A percentile compares a stretch with the other conserved stretches of the same genome.
Evolutionary conservation across 2,329 filamentous ascomycete species (phyloP).

Genomic region (Beauveria australis): DNA sequence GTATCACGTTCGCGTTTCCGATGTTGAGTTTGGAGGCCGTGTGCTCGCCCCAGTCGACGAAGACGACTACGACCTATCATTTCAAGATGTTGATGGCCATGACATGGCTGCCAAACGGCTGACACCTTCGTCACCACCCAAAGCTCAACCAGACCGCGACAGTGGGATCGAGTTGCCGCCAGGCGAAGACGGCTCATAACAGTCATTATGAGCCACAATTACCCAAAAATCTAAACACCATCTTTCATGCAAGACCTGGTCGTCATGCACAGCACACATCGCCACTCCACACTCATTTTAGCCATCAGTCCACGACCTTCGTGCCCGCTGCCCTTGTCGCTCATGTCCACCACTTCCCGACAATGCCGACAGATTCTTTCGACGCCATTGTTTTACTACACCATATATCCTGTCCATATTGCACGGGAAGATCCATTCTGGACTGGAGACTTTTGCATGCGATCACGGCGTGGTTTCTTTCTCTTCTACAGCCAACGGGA

Average conservation of each 20-base stretch:
- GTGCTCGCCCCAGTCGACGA: slow-evolving; percentile 65
- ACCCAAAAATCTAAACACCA: not conserved
- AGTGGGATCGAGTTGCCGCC: slow-evolving; percentile 42
- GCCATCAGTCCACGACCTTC: not conserved
- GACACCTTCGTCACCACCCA: slow-evolving; percentile 25
- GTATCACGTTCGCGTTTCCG: slow-evolving; percentile 70
- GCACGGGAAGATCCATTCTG: not conserved
- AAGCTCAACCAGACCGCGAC: slow-evolving; percentile 40
- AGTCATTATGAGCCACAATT: not conserved
- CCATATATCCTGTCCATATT: not conserved
- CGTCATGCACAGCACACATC: not conserved
- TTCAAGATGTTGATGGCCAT: slow-evolving; percentile 16
- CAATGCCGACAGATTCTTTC: not conserved
- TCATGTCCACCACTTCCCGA: not conserved
- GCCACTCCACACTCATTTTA: slow-evolving; percentile 2
- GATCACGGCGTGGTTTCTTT: not conserved
- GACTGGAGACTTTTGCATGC: not conserved
- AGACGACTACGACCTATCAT: slow-evolving; percentile 27
- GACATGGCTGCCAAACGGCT: slow-evolving; percentile 16
- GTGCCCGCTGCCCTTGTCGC: not conserved
- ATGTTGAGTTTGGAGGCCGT: slow-evolving; percentile 73
- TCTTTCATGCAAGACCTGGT: slow-evolving; percentile 2
- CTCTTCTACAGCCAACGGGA: not conserved
- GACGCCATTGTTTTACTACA: not conserved
- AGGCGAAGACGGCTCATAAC: slow-evolving; percentile 15